Conservation (phyloP, 1,284 basidiomycete genomes). For the Tylopilus sp. region DNA sequence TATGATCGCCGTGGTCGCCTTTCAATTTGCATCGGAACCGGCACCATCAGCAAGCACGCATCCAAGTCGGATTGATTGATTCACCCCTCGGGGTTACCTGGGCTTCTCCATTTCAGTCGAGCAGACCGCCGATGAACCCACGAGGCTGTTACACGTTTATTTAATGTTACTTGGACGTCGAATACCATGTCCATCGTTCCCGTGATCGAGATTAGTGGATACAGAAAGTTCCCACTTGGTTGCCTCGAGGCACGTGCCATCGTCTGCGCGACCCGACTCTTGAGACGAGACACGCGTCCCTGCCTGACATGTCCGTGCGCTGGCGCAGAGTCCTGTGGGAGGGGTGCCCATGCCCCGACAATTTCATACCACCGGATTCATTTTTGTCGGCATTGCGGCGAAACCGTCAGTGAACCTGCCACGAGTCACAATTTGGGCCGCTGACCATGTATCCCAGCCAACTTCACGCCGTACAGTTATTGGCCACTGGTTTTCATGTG, state of each 20-base stretch:
- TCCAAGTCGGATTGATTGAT: slow-evolving; percentile 33
- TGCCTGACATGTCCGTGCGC: slow-evolving; percentile 1
- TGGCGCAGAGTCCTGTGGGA: slow-evolving; percentile 91
- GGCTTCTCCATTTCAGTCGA: slow-evolving; percentile 17
- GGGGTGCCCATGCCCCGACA: slow-evolving; percentile 75
- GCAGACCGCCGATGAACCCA: slow-evolving; percentile 25
- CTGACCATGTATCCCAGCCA: slow-evolving; percentile 49
- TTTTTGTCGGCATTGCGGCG: slow-evolving; percentile 78
- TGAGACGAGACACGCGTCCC: neutral
- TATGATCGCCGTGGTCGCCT: slow-evolving; percentile 33
- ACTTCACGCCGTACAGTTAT: slow-evolving; percentile 75
- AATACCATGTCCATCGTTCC: slow-evolving; percentile 22
- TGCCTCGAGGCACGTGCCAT: slow-evolving; percentile 13
- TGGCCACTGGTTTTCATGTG: slow-evolving; percentile 70
- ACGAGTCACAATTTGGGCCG: slow-evolving; percentile 7
- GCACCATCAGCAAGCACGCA: slow-evolving; percentile 25
- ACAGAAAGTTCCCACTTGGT: too few species aligned
- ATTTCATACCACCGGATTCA: slow-evolving; percentile 76
- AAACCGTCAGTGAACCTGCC: slow-evolving; percentile 61
- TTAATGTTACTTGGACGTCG: slow-evolving; percentile 30
- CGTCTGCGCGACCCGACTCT: too few species aligned
- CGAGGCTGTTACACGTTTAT: slow-evolving; percentile 37
- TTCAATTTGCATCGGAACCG: slow-evolving; percentile 38
- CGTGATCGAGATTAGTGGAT: slow-evolving; percentile 21
- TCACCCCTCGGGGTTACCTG: slow-evolving; percentile 34